phyloP scores from a whole-genome alignment of 345 rosid species.

The Durio zibethinus region DNA sequence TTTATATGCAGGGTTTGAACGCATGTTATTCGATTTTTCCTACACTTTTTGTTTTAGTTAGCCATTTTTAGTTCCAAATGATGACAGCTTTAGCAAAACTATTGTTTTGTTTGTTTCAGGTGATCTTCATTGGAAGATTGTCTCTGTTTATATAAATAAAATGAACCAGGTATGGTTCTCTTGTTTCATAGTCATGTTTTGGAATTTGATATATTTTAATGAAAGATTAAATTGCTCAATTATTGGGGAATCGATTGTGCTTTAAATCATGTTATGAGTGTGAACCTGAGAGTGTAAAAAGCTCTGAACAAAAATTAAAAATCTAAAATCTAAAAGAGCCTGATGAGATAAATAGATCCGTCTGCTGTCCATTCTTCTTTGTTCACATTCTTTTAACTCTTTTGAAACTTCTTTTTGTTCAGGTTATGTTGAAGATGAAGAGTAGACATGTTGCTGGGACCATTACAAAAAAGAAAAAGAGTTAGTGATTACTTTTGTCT shows the following conservation, averaged over 20 bases:
- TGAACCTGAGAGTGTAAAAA: conserved; percentile 26
- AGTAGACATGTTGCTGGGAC: conserved; percentile 93
- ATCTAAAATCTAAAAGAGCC: background rate
- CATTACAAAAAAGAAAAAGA: conserved; percentile 94
- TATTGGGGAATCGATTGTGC: conserved; percentile 39
- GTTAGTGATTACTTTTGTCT: conserved; percentile 55
- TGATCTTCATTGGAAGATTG: conserved; percentile 92
- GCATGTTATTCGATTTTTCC: background rate
- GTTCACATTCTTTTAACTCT: conserved; percentile 26
- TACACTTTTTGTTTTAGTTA: background rate
- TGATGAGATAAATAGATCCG: conserved; percentile 35
- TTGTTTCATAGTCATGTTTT: background rate
- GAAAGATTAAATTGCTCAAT: conserved; percentile 26
- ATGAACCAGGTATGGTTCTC: conserved; percentile 56
- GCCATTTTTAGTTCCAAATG: background rate
- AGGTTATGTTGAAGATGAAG: conserved; percentile 98
- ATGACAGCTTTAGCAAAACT: background rate
- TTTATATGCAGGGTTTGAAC: background rate
- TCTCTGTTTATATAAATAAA: conserved; percentile 81
- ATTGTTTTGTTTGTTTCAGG: conserved; percentile 44
- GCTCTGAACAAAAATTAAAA: conserved; percentile 28
- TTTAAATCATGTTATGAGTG: conserved; percentile 24
- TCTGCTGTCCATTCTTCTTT: conserved; percentile 4
- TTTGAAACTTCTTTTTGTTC: conserved; percentile 34
- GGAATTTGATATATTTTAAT: background rate